Percentiles rank a stretch among this genome's conserved stretches.
phyloP scores from a whole-genome alignment of 176 grass and related monocot genomes.

The Oryza brachyantha region DNA sequence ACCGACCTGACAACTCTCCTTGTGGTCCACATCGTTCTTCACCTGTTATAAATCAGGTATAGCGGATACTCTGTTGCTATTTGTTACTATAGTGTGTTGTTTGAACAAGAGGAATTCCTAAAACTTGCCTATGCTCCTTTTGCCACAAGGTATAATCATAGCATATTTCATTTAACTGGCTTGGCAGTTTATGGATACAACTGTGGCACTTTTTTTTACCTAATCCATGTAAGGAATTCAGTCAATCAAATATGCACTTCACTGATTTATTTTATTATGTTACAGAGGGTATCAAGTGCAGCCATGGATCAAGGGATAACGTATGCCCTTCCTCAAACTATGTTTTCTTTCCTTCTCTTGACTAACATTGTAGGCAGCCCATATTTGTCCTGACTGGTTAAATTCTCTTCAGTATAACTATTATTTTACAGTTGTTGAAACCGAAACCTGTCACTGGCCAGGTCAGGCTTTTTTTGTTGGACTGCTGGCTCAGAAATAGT shows the following conservation, averaged over 20 bases:
- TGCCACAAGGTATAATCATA: neutral
- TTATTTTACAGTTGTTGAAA: neutral
- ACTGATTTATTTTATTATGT: slow-evolving; percentile 42
- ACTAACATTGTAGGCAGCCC: neutral
- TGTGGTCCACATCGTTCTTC: slow-evolving; percentile 89
- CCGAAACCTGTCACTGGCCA: neutral
- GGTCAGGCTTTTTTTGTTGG: no score
- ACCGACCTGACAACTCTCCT: slow-evolving; percentile 67
- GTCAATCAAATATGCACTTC: neutral
- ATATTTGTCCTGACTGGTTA: neutral
- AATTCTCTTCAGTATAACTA: neutral
- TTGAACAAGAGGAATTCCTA: slow-evolving; percentile 8
- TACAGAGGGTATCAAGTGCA: slow-evolving; percentile 75
- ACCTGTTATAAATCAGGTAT: slow-evolving; percentile 93
- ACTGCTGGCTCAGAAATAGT: no score
- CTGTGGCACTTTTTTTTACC: neutral
- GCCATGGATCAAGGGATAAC: slow-evolving; percentile 55
- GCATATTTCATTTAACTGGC: neutral
- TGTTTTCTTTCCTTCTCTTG: slow-evolving; percentile 22
- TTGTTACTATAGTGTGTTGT: slow-evolving; percentile 19
- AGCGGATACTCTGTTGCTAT: slow-evolving; percentile 6
- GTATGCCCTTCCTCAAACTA: slow-evolving; percentile 47
- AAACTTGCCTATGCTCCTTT: slow-evolving; percentile 10
- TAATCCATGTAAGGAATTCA: slow-evolving; percentile 14
- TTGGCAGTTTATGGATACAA: neutral